phyloP scores from a whole-genome alignment of 2,329 filamentous ascomycete species.

The Penicillium glabrum region DNA sequence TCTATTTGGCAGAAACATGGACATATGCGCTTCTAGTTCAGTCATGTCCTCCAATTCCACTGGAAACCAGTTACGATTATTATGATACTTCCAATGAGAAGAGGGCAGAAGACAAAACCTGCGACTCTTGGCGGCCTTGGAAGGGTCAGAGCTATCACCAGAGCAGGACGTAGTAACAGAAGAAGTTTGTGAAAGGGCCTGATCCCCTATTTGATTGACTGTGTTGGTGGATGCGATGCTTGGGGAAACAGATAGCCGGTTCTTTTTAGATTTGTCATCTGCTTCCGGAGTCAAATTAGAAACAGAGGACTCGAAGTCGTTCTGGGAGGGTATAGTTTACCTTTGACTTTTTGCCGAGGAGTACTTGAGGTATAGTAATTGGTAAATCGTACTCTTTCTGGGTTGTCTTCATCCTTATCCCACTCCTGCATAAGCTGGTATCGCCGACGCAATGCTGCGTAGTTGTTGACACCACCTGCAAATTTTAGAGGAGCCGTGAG shows the following conservation, averaged over 20 bases:
- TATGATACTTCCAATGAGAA: conserved; percentile 52
- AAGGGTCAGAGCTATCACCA: conserved; percentile 16
- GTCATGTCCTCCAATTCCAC: conserved; percentile 82
- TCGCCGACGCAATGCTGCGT: conserved; percentile 64
- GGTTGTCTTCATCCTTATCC: conserved; percentile 63
- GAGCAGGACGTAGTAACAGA: conserved; percentile 11
- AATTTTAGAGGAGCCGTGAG: conserved; percentile 82
- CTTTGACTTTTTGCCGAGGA: conserved; percentile 52
- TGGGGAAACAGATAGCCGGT: background rate
- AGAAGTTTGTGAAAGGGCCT: conserved; percentile 7
- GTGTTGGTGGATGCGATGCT: background rate
- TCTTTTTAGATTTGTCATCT: background rate
- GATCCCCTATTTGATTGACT: background rate
- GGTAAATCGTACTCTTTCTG: conserved; percentile 64
- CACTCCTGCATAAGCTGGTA: conserved; percentile 70
- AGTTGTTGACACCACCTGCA: conserved; percentile 77
- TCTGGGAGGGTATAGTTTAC: conserved; percentile 21
- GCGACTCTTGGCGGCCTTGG: conserved; percentile 55
- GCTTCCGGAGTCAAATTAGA: background rate
- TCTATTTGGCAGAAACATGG: conserved; percentile 69
- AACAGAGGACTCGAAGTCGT: conserved; percentile 29
- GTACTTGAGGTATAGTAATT: conserved; percentile 91
- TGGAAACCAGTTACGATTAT: conserved; percentile 72
- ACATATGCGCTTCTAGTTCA: conserved; percentile 81
- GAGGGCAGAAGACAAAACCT: conserved; percentile 79